phyloP scores from a whole-genome alignment of 2,329 filamentous ascomycete genomes.

The Aspergillus fumigatus region DNA sequence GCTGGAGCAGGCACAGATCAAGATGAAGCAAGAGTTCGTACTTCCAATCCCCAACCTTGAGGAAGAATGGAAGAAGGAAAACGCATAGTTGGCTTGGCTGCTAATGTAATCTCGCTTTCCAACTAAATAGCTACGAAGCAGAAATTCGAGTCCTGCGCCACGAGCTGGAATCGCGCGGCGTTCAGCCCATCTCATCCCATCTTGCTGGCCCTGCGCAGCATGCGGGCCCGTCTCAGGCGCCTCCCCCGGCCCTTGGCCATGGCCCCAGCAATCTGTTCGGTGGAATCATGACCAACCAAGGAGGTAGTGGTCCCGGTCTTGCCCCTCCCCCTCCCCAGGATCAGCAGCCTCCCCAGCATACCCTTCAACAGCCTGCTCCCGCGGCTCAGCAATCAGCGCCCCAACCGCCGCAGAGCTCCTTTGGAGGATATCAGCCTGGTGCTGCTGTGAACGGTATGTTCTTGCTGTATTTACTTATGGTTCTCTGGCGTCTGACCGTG shows the following conservation, averaged over 20 bases:
- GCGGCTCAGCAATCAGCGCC: slow-evolving; percentile 58
- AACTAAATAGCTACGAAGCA: slow-evolving; percentile 72
- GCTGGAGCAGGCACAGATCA: slow-evolving; percentile 83
- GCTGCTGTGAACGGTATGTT: slow-evolving; percentile 58
- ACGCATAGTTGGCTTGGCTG: background rate
- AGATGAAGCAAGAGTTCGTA: slow-evolving; percentile 84
- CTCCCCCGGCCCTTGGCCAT: slow-evolving; percentile 79
- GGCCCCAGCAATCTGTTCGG: slow-evolving; percentile 88
- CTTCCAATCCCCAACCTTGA: background rate
- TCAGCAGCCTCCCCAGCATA: slow-evolving; percentile 56
- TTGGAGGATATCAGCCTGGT: slow-evolving; percentile 65
- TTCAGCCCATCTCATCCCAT: slow-evolving; percentile 61
- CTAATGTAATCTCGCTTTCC: slow-evolving; percentile 14
- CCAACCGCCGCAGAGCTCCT: slow-evolving; percentile 65
- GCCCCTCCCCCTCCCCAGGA: slow-evolving; percentile 69
- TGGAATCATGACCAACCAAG: slow-evolving; percentile 89
- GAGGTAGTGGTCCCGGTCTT: slow-evolving; percentile 78
- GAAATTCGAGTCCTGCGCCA: slow-evolving; percentile 80
- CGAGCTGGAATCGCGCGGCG: slow-evolving; percentile 72
- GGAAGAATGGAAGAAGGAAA: background rate
- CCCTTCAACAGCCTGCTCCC: slow-evolving; percentile 55
- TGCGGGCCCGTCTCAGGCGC: slow-evolving; percentile 75
- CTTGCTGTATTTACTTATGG: slow-evolving; percentile 18
- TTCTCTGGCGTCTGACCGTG: slow-evolving; percentile 49
- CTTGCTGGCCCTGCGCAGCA: slow-evolving; percentile 70